Percentiles rank a stretch among this genome's conserved stretches.
Conservation (phyloP, 2,329 filamentous ascomycete genomes). For the Metarhizium rileyi region DNA sequence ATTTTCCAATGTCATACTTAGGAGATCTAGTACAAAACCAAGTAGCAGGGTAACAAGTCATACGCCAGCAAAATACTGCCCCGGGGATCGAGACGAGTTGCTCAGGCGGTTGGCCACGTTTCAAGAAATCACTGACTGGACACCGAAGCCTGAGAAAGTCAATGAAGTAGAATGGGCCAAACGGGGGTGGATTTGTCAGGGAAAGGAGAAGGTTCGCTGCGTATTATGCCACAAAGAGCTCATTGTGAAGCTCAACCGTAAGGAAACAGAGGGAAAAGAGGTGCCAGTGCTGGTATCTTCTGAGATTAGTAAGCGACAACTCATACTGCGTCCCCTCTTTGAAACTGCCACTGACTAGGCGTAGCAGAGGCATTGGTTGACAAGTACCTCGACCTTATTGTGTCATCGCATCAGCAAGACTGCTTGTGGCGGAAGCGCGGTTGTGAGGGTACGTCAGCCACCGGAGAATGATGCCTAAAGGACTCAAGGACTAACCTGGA, state of each 20-base stretch:
- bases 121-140: slow-evolving; percentile 84
- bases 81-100: slow-evolving; percentile 75
- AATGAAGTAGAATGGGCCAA: slow-evolving; percentile 94
- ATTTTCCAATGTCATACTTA: slow-evolving; percentile 8
- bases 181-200: slow-evolving; percentile 79
- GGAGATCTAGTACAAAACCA: slow-evolving; percentile 3
- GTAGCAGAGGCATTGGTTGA: slow-evolving; percentile 59
- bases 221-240: slow-evolving; percentile 77
- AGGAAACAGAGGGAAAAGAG: slow-evolving; percentile 46
- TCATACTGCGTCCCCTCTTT: too few species aligned
- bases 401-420: slow-evolving; percentile 65
- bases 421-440: slow-evolving; percentile 82
- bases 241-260: slow-evolving; percentile 65
- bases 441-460: slow-evolving; percentile 60
- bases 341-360: slow-evolving; percentile 11
- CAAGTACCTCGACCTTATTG: slow-evolving; percentile 64
- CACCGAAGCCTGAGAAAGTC: slow-evolving; percentile 78
- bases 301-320: slow-evolving; percentile 38
- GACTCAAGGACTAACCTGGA: not conserved
- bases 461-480: not conserved
- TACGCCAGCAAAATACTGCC: slow-evolving; percentile 62
- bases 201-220: slow-evolving; percentile 76
- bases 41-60: slow-evolving; percentile 13
- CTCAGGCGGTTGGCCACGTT: slow-evolving; percentile 76
- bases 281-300: slow-evolving; percentile 44